Evolutionary conservation across 1,139 yeast genomes (phyloP).

Genomic region (Taphrina flavorubra): DNA sequence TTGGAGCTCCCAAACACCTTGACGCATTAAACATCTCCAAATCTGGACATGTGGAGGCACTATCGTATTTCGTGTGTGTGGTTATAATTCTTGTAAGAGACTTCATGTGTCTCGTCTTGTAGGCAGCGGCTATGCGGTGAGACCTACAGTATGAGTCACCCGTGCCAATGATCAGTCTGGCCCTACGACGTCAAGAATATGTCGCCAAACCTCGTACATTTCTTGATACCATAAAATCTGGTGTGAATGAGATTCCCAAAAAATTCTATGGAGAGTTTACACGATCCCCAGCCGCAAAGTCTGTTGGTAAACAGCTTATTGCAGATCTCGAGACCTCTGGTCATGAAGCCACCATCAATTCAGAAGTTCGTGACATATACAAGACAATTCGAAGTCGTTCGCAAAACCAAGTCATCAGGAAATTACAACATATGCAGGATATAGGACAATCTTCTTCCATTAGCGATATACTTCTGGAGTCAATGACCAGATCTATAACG

Average conservation of each 20-base stretch:
- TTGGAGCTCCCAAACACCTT: too few relatives aligned
- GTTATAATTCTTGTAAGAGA: too few relatives aligned
- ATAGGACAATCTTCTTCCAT: background rate
- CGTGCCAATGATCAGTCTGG: background rate
- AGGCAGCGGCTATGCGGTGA: background rate
- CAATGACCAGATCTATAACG: background rate
- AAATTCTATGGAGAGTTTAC: background rate
- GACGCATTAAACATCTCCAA: too few relatives aligned
- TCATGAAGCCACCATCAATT: background rate
- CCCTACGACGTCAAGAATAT: background rate
- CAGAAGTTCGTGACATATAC: background rate
- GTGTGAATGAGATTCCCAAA: background rate
- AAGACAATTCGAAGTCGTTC: constrained; percentile 13
- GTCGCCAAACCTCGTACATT: background rate
- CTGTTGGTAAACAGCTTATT: background rate
- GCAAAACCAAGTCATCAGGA: constrained; percentile 5
- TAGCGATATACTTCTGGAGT: background rate
- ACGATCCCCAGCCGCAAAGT: background rate
- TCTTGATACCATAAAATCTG: background rate
- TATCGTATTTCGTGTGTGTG: too few relatives aligned
- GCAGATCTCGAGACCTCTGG: background rate
- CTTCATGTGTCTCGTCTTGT: background rate
- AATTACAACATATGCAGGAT: background rate
- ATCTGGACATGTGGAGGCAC: too few relatives aligned
- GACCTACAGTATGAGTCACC: background rate